Conservation (phyloP, 805 yeast genomes). For the Wickerhamomyces tratensis region DNA sequence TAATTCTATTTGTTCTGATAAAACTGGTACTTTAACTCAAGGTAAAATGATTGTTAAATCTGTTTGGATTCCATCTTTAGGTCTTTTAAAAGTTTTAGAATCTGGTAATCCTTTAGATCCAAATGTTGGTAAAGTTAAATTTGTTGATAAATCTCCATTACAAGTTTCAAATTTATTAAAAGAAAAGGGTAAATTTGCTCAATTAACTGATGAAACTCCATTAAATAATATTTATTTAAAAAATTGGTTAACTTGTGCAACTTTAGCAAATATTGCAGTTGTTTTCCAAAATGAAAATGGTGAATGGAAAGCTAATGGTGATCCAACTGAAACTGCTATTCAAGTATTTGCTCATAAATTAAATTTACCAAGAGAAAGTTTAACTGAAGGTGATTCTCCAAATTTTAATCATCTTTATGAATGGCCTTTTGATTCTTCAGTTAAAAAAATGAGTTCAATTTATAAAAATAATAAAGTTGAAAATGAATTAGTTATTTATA, state of each 20-base stretch:
- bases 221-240: slow-evolving; percentile 21
- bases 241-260: slow-evolving; percentile 54
- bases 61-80: slow-evolving; percentile 59
- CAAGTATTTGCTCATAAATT: slow-evolving; percentile 66
- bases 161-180: neutral
- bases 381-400: slow-evolving; percentile 26
- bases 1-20: slow-evolving; percentile 73
- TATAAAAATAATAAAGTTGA: slow-evolving; percentile 25
- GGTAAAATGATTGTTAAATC: slow-evolving; percentile 71
- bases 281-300: slow-evolving; percentile 39
- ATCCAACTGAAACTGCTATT: slow-evolving; percentile 84
- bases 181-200: slow-evolving; percentile 6
- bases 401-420: slow-evolving; percentile 38
- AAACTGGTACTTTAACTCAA: slow-evolving; percentile 74
- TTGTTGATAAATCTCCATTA: slow-evolving; percentile 10
- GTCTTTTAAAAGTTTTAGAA: slow-evolving; percentile 43
- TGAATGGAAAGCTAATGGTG: slow-evolving; percentile 75
- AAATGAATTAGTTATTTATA: slow-evolving; percentile 25
- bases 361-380: slow-evolving; percentile 33
- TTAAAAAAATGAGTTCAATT: slow-evolving; percentile 64
- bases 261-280: slow-evolving; percentile 73
- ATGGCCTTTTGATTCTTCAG: slow-evolving; percentile 66
- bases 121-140: slow-evolving; percentile 35
- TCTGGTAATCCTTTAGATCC: slow-evolving; percentile 60
- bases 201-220: slow-evolving; percentile 10